Conservation (phyloP, 345 rosid genomes). For the Isatis tinctoria region DNA sequence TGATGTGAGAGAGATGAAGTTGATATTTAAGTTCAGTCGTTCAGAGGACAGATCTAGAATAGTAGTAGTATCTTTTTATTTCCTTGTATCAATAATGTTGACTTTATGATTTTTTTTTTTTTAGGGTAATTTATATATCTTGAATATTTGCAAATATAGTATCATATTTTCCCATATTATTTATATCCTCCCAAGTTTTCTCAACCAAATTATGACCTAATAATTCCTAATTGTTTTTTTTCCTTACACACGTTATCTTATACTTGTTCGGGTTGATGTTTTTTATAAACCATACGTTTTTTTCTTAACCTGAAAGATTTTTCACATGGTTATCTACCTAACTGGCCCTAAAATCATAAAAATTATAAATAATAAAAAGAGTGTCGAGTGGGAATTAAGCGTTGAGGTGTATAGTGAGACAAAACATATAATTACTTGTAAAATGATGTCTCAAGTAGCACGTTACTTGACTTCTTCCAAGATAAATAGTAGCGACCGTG, state of each 20-base stretch:
- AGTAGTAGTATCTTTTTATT: neutral
- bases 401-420: neutral
- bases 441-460: neutral
- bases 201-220: slow-evolving; percentile 20
- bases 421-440: neutral
- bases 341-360: neutral
- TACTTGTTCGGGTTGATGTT: neutral
- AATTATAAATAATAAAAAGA: neutral
- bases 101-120: slow-evolving; percentile 15
- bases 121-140: neutral
- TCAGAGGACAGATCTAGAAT: slow-evolving; percentile 28
- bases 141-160: neutral
- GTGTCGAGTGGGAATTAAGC: neutral
- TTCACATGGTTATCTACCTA: neutral
- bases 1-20: slow-evolving; percentile 24
- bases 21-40: slow-evolving; percentile 18
- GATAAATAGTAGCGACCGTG: neutral
- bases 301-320: neutral
- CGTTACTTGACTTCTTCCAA: slow-evolving; percentile 2
- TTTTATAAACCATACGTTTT: neutral
- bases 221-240: neutral
- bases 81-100: slow-evolving; percentile 11
- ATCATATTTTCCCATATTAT: neutral
- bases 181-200: neutral
- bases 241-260: neutral